Evolutionary conservation across 768 basidiomycete species (phyloP).

Genomic region (Tylopilus sp.): DNA sequence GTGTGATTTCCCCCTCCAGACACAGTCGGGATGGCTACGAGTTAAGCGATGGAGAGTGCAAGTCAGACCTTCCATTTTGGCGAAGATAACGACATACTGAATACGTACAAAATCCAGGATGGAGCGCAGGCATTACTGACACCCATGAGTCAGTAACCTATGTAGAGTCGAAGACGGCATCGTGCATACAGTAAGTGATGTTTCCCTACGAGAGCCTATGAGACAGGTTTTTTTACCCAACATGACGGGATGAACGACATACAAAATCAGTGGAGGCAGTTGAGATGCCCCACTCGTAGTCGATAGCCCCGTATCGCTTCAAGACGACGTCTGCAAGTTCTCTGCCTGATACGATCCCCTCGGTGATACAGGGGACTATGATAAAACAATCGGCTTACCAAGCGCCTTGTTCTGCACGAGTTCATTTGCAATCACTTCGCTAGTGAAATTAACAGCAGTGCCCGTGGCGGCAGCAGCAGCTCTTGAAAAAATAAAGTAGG

Average conservation of each 20-base stretch:
- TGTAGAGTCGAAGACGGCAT: neutral
- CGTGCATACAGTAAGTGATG: conserved; percentile 61
- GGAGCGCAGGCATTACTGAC: conserved; percentile 61
- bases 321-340: conserved; percentile 60
- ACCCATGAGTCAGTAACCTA: conserved; percentile 5
- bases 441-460: conserved; percentile 47
- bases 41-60: neutral
- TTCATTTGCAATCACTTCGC: conserved; percentile 41
- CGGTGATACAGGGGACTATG: neutral
- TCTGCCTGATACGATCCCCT: conserved; percentile 33
- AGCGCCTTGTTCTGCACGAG: conserved; percentile 67
- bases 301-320: conserved; percentile 57
- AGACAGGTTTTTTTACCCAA: neutral
- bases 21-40: conserved; percentile 70
- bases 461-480: conserved; percentile 67
- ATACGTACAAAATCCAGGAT: conserved; percentile 57
- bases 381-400: conserved; percentile 66
- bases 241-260: conserved; percentile 31
- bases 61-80: neutral
- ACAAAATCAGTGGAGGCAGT: conserved; percentile 83
- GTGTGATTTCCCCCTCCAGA: conserved; percentile 79
- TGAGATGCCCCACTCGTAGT: conserved; percentile 63
- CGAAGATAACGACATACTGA: neutral
- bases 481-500: conserved; percentile 36
- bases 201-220: conserved; percentile 36